A percentile compares a stretch with the other conserved stretches of the same genome.
Evolutionary conservation across 345 rosid species (phyloP).

Genomic region (Mangifera indica): DNA sequence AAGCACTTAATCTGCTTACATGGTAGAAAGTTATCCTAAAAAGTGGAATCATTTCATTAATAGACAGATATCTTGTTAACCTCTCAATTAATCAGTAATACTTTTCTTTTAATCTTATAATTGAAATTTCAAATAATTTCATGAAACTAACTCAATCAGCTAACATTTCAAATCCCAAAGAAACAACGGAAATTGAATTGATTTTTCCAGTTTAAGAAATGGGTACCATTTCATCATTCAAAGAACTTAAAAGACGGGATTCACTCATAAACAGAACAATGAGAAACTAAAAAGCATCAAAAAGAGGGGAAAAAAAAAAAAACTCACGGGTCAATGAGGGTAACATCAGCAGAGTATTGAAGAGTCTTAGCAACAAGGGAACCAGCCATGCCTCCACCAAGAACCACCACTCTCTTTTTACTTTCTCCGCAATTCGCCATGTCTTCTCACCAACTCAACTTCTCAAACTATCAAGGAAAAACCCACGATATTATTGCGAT

Average conservation of each 20-base stretch:
- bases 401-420: conserved; percentile 41
- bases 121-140: neutral
- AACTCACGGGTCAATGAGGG: conserved; percentile 69
- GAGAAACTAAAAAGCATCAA: neutral
- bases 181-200: neutral
- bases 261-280: neutral
- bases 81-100: neutral
- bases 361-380: conserved; percentile 50
- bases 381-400: conserved; percentile 72
- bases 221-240: too few species aligned
- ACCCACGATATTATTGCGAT: too few species aligned
- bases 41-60: too few species aligned
- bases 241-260: neutral
- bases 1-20: too few species aligned
- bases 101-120: too few species aligned
- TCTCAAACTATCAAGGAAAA: too few species aligned
- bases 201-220: neutral
- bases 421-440: conserved; percentile 18
- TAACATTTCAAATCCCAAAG: neutral
- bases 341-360: conserved; percentile 57
- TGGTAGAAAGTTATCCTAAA: too few species aligned
- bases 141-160: too few species aligned
- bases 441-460: too few species aligned
- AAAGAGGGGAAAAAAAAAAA: neutral
- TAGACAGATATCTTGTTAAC: neutral